phyloP scores from a whole-genome alignment of 305 asterid genomes.

The Ilex paraguariensis region DNA sequence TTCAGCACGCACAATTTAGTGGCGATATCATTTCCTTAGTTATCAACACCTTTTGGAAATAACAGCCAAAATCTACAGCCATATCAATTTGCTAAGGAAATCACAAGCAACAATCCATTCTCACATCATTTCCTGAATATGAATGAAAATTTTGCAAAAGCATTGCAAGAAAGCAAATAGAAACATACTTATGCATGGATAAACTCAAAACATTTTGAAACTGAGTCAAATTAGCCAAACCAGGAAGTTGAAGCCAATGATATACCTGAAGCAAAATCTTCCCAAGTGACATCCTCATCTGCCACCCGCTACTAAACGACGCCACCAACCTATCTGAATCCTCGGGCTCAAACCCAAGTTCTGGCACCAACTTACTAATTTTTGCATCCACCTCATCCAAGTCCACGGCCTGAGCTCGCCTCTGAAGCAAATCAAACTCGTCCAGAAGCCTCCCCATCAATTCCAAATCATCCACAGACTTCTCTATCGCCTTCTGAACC shows the following conservation, averaged over 20 bases:
- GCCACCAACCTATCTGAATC: constrained; percentile 95
- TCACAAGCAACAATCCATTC: too few species aligned
- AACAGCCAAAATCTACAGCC: too few species aligned
- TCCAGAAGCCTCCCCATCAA: constrained; percentile 95
- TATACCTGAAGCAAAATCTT: constrained; percentile 93
- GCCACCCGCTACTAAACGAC: constrained; percentile 98
- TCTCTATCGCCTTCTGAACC: constrained; percentile 94
- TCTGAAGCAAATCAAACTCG: constrained; percentile 96
- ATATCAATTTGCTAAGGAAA: too few species aligned
- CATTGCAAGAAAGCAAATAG: too few species aligned
- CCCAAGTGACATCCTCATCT: constrained; percentile 98
- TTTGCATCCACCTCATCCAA: constrained; percentile 88
- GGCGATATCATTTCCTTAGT: too few species aligned
- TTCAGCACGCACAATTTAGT: too few species aligned
- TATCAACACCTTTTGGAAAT: neutral
- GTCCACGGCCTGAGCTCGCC: constrained; percentile 94
- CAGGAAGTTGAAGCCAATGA: neutral
- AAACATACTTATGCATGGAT: too few species aligned
- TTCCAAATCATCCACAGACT: constrained; percentile 85
- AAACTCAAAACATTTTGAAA: too few species aligned
- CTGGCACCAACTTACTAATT: constrained; percentile 88
- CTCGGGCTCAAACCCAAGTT: constrained; percentile 84
- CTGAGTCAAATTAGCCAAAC: neutral
- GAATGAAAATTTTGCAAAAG: too few species aligned
- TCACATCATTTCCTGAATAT: too few species aligned